A percentile compares a stretch with the other conserved stretches of the same genome.
phyloP scores from a whole-genome alignment of 2,329 filamentous ascomycete species.

The Claviceps africana region DNA sequence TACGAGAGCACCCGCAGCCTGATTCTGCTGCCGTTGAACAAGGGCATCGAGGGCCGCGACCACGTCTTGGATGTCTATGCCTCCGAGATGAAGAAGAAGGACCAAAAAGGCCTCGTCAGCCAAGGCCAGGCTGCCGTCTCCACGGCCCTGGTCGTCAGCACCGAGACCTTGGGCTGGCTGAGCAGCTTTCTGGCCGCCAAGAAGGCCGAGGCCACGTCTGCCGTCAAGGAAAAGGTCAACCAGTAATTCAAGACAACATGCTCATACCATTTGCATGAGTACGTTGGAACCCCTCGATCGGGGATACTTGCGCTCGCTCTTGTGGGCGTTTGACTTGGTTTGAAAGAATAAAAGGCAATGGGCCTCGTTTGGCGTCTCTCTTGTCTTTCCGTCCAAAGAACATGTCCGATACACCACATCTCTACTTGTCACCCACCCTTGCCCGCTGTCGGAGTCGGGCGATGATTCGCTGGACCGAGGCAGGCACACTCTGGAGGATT shows the following conservation, averaged over 20 bases:
- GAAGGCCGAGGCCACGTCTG: constrained; percentile 47
- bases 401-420: too few relatives aligned
- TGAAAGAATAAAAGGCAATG: not conserved
- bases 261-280: too few relatives aligned
- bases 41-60: constrained; percentile 47
- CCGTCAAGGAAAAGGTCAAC: constrained; percentile 36
- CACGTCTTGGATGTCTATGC: constrained; percentile 44
- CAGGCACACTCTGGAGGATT: too few relatives aligned
- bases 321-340: not conserved
- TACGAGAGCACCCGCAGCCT: constrained; percentile 48
- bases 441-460: too few relatives aligned
- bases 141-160: constrained; percentile 52
- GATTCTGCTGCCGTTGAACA: constrained; percentile 48
- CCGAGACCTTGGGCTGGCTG: constrained; percentile 49
- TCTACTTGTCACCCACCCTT: too few relatives aligned
- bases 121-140: constrained; percentile 56
- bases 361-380: not conserved
- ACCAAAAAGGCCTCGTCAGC: constrained; percentile 49
- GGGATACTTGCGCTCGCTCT: not conserved
- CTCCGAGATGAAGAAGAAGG: constrained; percentile 47
- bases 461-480: too few relatives aligned
- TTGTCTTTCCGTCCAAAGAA: too few relatives aligned
- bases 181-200: constrained; percentile 44
- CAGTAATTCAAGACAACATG: constrained; percentile 18
- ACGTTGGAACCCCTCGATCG: too few relatives aligned